Base-by-base conservation (phyloP, 441 rosid species). In the Breynia disticha region DNA sequence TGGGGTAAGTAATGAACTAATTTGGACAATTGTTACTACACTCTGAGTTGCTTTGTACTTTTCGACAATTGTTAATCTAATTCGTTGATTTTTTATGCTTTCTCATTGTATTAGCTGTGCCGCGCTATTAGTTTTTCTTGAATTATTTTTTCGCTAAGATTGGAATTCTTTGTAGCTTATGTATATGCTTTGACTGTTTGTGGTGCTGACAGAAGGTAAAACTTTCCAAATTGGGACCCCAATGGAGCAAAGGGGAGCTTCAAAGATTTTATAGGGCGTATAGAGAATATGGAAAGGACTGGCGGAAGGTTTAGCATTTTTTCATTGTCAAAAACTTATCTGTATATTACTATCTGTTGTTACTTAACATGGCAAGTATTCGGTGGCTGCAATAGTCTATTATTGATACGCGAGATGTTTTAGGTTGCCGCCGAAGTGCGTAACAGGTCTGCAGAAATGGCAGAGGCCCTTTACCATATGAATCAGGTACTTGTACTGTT, bases 161-260 rank as follows among this genome's bases (percentile, higher is more conserved):
- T n/a, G n/a, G n/a, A n/a, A n/a, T n/a, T n/a, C n/a, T n/a, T n/a
- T n/a, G n/a, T n/a, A n/a, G n/a, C n/a, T n/a, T n/a, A n/a, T n/a
- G n/a, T n/a, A n/a, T n/a, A n/a, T n/a, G n/a, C n/a, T n/a, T n/a
- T n/a, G n/a, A n/a, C n/a, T n/a, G n/a, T n/a, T n/a, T n/a, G n/a
- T n/a, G n/a, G n/a, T n/a, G n/a, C n/a, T n/a, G n/a, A n/a, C 62
- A 76, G 87, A 77, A 80, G 86, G 83, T 66, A 78, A 93, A 78
- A 62, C 66, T 80, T 55, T 55, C 76, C 48, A 83, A 79, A 68
- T 69, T 90, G 56, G 99, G 99, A 62, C 77, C 83, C 65, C 90
- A 77, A 55, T 94, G 99, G 97, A 85, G 77, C 51, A 73, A 77
- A 57, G 80, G 46, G 19, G 99, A 94, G 76, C 90, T 94, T 22